Base-by-base conservation (phyloP, 176 grass and related monocot genomes). In the Hordeum marinum region DNA sequence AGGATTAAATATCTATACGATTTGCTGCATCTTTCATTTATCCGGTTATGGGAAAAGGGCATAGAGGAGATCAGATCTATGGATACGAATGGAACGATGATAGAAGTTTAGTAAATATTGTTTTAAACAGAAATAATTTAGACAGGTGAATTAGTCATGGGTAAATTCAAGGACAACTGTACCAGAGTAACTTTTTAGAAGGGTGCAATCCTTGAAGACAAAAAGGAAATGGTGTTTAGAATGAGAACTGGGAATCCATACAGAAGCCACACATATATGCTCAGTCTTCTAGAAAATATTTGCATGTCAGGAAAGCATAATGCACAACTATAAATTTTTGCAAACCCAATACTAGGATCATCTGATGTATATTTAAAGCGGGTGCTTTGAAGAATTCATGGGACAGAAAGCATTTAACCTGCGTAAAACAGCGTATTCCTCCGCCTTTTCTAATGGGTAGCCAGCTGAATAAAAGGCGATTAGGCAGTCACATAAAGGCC, bases 401-500 rank as follows among this genome's bases (percentile, higher is more conserved):
- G 20, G n/a, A 80, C 35, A 24, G 27, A 42, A 90, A 70, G 52
- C 29, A 67, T 79, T 84, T 84, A 58, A 98, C 95, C 93, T 98
- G 69, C 87, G 89, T 71, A 95, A 79, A 85, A 85, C 83, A 26
- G 86, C 91, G 81, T 98, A 98, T 84, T 67, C 87, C 91, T 95
- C 89, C 37, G 83, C 89, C 85, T 98, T 98, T 90, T 93, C 40
- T 65, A 98, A 86, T 77, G 95, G 95, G 92, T 93, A 98, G 68
- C 95, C 95, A 75, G 89, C 58, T 37, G 95, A 98, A 82, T 95
- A 95, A 72, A 98, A 98, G 31, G 95, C 95, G 62, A 98, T 90
- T 78, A 98, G 89, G 83, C 93, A 98, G 79, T 95, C 95, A 81
- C 91, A 98, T 73, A 95, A 67, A 77, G 93, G 95, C 95, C 95